Evolutionary conservation across 2,329 filamentous ascomycete genomes (phyloP).

Genomic region (Amesomyces nigricolor): DNA sequence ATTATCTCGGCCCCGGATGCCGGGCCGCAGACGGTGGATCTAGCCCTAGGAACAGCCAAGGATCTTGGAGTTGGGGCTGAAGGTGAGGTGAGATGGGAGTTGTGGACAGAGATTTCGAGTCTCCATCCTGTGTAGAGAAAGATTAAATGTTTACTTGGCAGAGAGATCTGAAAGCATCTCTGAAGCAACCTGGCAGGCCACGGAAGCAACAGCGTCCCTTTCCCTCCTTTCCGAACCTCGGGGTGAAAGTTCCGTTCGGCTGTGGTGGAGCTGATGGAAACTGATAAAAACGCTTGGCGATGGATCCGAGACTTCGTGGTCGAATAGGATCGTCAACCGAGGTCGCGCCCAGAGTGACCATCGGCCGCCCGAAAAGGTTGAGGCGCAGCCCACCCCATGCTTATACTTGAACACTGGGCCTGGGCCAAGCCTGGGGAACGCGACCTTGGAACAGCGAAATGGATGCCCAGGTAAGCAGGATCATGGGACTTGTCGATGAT

Average conservation of each 20-base stretch:
- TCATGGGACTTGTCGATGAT: not conserved
- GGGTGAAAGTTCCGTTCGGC: not conserved
- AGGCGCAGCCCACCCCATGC: constrained; percentile 5
- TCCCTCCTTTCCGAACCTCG: not conserved
- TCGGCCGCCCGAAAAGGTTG: constrained; percentile 6
- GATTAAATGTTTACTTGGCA: no score
- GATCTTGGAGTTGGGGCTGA: not conserved
- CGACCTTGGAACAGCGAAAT: not conserved
- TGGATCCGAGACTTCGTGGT: not conserved
- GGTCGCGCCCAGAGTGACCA: not conserved
- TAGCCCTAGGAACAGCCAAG: not conserved
- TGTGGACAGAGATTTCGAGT: no score
- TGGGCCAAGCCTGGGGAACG: constrained; percentile 4
- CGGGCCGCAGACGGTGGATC: not conserved
- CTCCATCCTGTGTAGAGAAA: no score
- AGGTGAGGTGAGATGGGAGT: not conserved
- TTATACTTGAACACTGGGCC: not conserved
- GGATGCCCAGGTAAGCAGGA: not conserved
- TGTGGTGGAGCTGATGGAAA: constrained; percentile 12
- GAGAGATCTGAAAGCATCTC: no score
- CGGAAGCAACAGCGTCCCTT: not conserved
- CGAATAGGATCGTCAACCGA: constrained; percentile 19
- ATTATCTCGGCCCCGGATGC: constrained; percentile 2
- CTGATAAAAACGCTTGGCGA: constrained; percentile 27
- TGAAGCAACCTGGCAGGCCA: no score